Evolutionary conservation across 208 protist genomes (phyloP), one percentile per base, ranked within the genome.

Genomic region (Vickermania spadyakhi): DNA sequence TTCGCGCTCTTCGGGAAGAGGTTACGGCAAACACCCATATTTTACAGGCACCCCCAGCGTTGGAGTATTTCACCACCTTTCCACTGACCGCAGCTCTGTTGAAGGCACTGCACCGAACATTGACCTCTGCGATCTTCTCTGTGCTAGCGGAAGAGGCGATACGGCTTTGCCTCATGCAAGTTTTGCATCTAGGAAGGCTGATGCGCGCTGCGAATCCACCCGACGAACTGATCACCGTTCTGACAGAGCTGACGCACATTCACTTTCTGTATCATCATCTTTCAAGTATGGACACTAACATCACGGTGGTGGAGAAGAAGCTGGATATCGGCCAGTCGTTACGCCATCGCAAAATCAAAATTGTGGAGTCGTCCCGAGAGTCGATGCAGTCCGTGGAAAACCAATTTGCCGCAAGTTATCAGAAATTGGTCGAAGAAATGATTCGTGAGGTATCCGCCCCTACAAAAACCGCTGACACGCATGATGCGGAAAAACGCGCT

Each of bases 141-240:
- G 84, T 87, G 7, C 91, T 92, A 75, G 84, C 88, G 1, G 82
- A 89, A 64, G 88, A 94, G 64, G 80, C 83, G n/a, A 84, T 94
- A 56, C 64, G 86, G 60, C 60, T 73, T 36, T 73, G 74, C 1
- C 56, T 94, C 50, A 57, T 64, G 25, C 70, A 87, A 29, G 55
- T 91, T 25, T 71, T 77, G 25, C 75, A 89, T 51, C 58, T 92
- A 27, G 68, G 69, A 31, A 79, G 76, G 51, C 49, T 89, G 23
- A 84, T 94, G 64, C 64, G 51, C 29, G 60, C 60, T 31, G 42
- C 14, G 28, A 50, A 29, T 21, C 36, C 58, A 60, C 62, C 28
- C 4, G 58, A 76, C 28, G 51, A 64, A 27, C 56, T 77, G 60
- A 60, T 28, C 18, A 64, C 75, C 0, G 60, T 79, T 21, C 63